Base-by-base conservation (phyloP, 192 early-diverging fungal genomes). In the Dissophora ornata region DNA sequence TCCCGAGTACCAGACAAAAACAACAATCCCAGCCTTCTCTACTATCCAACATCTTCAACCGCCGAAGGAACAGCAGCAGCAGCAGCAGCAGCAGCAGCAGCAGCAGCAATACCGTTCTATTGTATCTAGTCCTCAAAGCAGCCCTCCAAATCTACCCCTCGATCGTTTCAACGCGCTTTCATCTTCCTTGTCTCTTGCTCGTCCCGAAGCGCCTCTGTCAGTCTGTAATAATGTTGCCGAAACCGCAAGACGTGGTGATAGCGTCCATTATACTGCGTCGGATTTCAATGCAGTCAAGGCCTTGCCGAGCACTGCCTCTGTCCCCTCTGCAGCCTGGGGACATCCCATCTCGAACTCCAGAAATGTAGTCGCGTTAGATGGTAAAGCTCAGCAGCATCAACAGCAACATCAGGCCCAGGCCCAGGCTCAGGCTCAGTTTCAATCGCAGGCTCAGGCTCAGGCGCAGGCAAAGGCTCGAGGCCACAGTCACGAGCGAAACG, bases 91-190 rank as follows among this genome's bases (percentile, higher is more conserved):
- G 9, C 48, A 32, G 15, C 57, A 70, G 47, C 44, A 53, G 11
- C 61, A 54, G 24, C 62, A 42, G 55, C 45, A 33, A 24, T 52
- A 30, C 44, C 56, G 65, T n/a, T 64, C 62, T 19, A 36, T 62
- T 22, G 71, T 77, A 21, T 59, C 58, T 36, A 66, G 73, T 29
- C 73, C 73, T n/a, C 60, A 56, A 13, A 61, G 60, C 42, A 77
- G 73, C 40, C 73, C 73, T 6, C 48, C 64, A 33, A 62, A 32
- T 56, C 32, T 46, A 22, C 53, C 52, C 38, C 46, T 51, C 29
- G 45, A 47, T 50, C 73, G 73, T 10, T 77, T 77, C 28, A 62
- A 30, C 22, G 44, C 57, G 15, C 62, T 53, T 9, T 32, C 51
- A 40, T 53, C 59, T 11, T 63, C 52, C 7, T 42, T 40, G 21